Conservation (phyloP, 2,329 filamentous ascomycete species). For the Cladosporium sp. region DNA sequence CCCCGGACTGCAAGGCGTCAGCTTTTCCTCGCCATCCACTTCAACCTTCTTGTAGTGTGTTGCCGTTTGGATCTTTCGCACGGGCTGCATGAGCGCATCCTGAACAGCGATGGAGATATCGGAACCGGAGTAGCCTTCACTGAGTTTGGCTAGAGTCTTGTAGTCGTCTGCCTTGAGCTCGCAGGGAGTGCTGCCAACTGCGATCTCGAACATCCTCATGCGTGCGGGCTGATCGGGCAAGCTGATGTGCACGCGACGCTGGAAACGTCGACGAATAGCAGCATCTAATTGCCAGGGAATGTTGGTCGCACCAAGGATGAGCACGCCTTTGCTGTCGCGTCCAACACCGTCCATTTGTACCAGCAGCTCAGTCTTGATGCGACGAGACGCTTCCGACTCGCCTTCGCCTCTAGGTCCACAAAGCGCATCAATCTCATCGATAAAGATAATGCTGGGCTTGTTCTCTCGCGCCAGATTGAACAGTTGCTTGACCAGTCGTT, state of each 20-base stretch:
- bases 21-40: conserved; percentile 60
- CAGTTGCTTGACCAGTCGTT: conserved; percentile 96
- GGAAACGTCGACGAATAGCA: conserved; percentile 93
- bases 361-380: conserved; percentile 97
- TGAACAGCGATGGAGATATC: conserved; percentile 97
- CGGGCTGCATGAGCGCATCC: conserved; percentile 94
- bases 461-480: conserved; percentile 99
- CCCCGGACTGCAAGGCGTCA: conserved; percentile 92
- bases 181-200: conserved; percentile 89
- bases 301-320: conserved; percentile 95
- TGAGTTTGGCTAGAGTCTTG: conserved; percentile 71
- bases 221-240: conserved; percentile 82
- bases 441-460: conserved; percentile 97
- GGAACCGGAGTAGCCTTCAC: conserved; percentile 91
- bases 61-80: conserved; percentile 92
- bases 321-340: conserved; percentile 86
- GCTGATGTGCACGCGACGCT: conserved; percentile 91
- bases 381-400: conserved; percentile 92
- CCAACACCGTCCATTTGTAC: conserved; percentile 99
- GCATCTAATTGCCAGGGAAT: conserved; percentile 98
- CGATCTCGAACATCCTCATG: conserved; percentile 92
- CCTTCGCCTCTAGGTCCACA: conserved; percentile 91
- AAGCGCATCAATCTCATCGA: conserved; percentile 95
- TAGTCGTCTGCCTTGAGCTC: conserved; percentile 75
- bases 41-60: conserved; percentile 93